Evolutionary conservation across 140 eudicot genomes (phyloP).

Genomic region (Erigeron philadelphicus): DNA sequence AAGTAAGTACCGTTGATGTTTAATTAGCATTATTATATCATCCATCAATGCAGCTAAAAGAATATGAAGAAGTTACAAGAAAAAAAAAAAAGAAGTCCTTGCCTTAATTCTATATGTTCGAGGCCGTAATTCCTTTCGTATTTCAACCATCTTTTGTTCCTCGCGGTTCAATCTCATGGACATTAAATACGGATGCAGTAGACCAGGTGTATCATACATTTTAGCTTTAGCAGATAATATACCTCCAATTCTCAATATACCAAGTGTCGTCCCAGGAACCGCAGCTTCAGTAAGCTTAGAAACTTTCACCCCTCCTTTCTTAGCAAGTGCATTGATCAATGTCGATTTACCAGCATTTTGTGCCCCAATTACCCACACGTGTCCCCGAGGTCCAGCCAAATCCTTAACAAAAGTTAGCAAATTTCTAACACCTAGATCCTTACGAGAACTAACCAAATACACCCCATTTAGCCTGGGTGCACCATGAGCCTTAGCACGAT

Average conservation of each 20-base stretch:
- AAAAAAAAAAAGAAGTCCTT: conserved; percentile 15
- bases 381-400: conserved; percentile 90
- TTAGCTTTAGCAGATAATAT: conserved; percentile 87
- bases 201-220: conserved; percentile 97
- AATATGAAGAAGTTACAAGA: not conserved
- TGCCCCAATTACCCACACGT: conserved; percentile 96
- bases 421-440: conserved; percentile 90
- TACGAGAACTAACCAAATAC: conserved; percentile 76
- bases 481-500: conserved; percentile 81
- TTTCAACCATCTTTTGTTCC: conserved; percentile 93
- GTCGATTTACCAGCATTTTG: conserved; percentile 97
- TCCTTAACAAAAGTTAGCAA: conserved; percentile 64
- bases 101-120: conserved; percentile 79
- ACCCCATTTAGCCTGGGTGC: conserved; percentile 91
- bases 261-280: conserved; percentile 95
- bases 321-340: conserved; percentile 79
- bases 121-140: conserved; percentile 78
- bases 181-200: conserved; percentile 84
- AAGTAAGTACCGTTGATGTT: not conserved
- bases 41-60: not conserved
- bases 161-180: conserved; percentile 87
- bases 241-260: conserved; percentile 85
- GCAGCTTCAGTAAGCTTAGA: conserved; percentile 89
- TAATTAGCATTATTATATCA: conserved; percentile 5
- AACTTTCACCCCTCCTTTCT: conserved; percentile 71